These are phyloP conservation scores for Backusella tarrabulga DNA, from an alignment of 192 early-diverging fungal species.

Conservation along the genomic window DNA sequence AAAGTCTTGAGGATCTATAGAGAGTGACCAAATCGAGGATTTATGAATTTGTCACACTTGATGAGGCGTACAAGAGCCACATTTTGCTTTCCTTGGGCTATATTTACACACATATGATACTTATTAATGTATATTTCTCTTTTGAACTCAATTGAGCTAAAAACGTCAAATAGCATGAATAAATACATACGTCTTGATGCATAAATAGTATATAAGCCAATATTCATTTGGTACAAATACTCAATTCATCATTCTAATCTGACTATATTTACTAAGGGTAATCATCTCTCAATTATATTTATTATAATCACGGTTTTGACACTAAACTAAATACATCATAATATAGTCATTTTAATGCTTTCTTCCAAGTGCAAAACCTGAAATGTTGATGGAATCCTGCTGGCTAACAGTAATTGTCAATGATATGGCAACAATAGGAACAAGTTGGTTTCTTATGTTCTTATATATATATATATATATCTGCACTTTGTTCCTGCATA, in stretches of 20 bases:
- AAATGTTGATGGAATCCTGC: too few species aligned
- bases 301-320: not conserved
- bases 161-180: not conserved
- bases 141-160: not conserved
- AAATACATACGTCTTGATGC: too few species aligned
- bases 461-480: too few species aligned
- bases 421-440: too few species aligned
- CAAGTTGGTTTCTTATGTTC: too few species aligned
- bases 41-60: not conserved
- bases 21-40: not conserved
- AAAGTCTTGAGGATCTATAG: too few species aligned
- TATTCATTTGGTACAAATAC: too few species aligned
- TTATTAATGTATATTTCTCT: not conserved
- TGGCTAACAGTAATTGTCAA: too few species aligned
- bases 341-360: not conserved
- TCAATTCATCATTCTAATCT: not conserved
- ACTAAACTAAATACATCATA: not conserved
- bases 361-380: not conserved
- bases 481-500: too few species aligned
- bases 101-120: not conserved
- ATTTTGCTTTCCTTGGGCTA: not conserved
- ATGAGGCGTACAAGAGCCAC: not conserved
- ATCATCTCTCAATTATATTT: too few species aligned
- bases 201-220: too few species aligned
- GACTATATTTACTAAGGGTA: too few species aligned